Evolutionary conservation across 2,329 filamentous ascomycete genomes (phyloP).

Genomic region (Amauroascus verrucosus): DNA sequence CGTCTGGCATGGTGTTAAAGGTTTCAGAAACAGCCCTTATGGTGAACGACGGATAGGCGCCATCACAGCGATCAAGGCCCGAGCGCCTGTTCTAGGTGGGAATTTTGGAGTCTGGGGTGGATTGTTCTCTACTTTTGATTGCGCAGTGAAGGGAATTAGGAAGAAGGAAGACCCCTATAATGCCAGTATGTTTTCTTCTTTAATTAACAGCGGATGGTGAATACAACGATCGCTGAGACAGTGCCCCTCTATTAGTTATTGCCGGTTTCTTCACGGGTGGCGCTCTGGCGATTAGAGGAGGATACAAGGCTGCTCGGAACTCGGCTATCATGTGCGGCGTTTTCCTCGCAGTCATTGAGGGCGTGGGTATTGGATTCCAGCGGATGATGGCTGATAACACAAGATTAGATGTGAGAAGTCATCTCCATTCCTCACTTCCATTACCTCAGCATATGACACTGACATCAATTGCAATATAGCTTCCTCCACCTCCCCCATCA

Average conservation of each 20-base stretch:
- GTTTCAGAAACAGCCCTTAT: constrained; percentile 78
- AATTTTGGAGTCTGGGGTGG: constrained; percentile 99
- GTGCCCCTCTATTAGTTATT: constrained; percentile 48
- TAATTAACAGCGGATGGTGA: background rate
- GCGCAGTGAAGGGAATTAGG: constrained; percentile 82
- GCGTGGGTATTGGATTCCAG: constrained; percentile 90
- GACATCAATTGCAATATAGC: background rate
- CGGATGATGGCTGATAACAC: constrained; percentile 88
- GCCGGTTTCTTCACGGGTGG: constrained; percentile 96
- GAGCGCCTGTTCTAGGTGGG: constrained; percentile 87
- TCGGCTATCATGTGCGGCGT: constrained; percentile 94
- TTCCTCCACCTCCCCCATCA: constrained; percentile 5
- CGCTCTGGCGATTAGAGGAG: constrained; percentile 80
- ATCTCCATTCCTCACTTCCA: background rate
- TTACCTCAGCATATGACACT: background rate
- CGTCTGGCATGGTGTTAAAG: constrained; percentile 96
- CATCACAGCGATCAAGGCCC: constrained; percentile 93
- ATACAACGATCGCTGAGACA: background rate
- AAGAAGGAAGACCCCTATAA: constrained; percentile 99
- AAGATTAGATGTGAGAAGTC: constrained; percentile 57
- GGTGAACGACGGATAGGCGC: constrained; percentile 93
- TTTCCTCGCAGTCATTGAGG: constrained; percentile 89
- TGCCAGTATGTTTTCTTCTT: constrained; percentile 50
- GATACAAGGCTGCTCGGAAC: constrained; percentile 83
- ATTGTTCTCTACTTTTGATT: constrained; percentile 91